Percentiles rank a stretch among this genome's conserved stretches.
Conservation (phyloP, 768 basidiomycete genomes). For the Serendipita sp. region DNA sequence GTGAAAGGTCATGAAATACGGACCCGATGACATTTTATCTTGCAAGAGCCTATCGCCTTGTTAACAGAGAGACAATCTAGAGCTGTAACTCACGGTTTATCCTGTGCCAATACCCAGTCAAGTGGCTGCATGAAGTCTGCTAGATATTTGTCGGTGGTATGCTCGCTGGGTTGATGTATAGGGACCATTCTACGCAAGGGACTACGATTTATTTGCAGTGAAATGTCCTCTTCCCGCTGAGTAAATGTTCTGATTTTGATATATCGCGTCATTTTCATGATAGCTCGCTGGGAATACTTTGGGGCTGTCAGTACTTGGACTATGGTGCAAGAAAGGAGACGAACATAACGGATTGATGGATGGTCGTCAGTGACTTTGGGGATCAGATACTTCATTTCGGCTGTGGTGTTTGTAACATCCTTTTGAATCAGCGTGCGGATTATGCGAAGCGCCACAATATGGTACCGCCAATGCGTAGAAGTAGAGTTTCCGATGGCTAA, state of each 20-base stretch:
- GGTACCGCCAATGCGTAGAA: slow-evolving; percentile 66
- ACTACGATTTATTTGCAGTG: slow-evolving; percentile 46
- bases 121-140: slow-evolving; percentile 37
- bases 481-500: slow-evolving; percentile 37
- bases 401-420: slow-evolving; percentile 35
- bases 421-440: slow-evolving; percentile 53
- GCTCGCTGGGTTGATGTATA: slow-evolving; percentile 30
- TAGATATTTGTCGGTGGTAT: slow-evolving; percentile 42
- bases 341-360: slow-evolving; percentile 33
- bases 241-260: slow-evolving; percentile 70
- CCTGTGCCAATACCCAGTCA: slow-evolving; percentile 20
- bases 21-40: slow-evolving; percentile 38
- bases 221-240: slow-evolving; percentile 37
- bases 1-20: not conserved
- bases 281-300: slow-evolving; percentile 54
- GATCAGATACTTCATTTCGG: slow-evolving; percentile 42
- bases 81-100: slow-evolving; percentile 30
- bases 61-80: not conserved
- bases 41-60: slow-evolving; percentile 28
- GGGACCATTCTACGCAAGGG: slow-evolving; percentile 42
- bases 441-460: slow-evolving; percentile 50
- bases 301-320: not conserved
- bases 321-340: not conserved
- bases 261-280: slow-evolving; percentile 62
- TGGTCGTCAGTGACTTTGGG: slow-evolving; percentile 46